Base-by-base conservation (phyloP, 495 filamentous ascomycete genomes). In the Aspergillus panamensis region DNA sequence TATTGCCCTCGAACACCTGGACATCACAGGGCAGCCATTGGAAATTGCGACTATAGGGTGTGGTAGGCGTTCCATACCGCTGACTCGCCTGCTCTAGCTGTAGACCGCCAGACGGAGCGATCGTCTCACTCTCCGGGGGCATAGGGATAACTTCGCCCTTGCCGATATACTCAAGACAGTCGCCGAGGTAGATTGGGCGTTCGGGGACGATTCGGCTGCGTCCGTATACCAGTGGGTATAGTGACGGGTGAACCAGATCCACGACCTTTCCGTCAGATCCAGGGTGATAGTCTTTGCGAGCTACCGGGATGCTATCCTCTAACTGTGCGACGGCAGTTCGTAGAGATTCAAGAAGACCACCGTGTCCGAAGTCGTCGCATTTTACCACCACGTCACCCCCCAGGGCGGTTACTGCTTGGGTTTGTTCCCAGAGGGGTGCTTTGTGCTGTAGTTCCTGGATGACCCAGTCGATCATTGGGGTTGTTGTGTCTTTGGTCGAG, bases 1-100 rank as follows among this genome's bases (percentile, higher is more conserved):
- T 55, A 16, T 70, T 66, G 1, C 64, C 65, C 0, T 53, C 51
- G 4, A 16, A 10, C 39, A 84, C 72, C 14, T 68, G 43, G 12
- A 87, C 74, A 17, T 86, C 73, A 42, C 73, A 77, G 0, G 85
- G 84, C 13, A 87, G 69, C 83, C 81, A 87, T 59, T 88, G 84
- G 51, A 79, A 85, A 0, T 67, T 68, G 17, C 33, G 25, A 37
- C 56, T 53, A 31, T 51, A 25, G 3, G 35, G 49, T 19, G 8
- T 25, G 16, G n/a, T 1, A 17, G 35, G 9, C 16, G 19, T 0
- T 45, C n/a, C 9, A 17, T 45, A 6, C 19, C 10, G 14, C 1
- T 17, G 16, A 1, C 17, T 12, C 1, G 42, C 37, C 37, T 40
- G 3, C 37, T 14, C 37, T 3, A 8, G n/a, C 40, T 30, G 9